phyloP scores from a whole-genome alignment of 2,329 filamentous ascomycete genomes.

The Aspergillus pseudotamarii region DNA sequence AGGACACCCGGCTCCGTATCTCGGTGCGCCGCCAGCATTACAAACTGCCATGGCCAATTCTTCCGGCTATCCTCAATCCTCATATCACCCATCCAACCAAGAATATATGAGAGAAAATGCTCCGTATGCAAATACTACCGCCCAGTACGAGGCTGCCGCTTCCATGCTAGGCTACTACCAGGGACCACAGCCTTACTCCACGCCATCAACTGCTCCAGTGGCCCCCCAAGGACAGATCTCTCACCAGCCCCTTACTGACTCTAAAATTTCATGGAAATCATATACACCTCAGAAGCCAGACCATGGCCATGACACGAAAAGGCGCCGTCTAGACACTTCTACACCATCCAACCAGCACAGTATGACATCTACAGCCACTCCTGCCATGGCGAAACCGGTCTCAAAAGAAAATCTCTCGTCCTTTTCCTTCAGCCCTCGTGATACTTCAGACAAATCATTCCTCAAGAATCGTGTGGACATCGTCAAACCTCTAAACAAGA shows the following conservation, averaged over 20 bases:
- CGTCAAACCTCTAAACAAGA: constrained; percentile 47
- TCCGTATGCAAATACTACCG: not conserved
- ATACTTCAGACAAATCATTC: constrained; percentile 18
- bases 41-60: not conserved
- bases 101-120: constrained; percentile 8
- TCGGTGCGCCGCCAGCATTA: not conserved
- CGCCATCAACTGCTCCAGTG: not conserved
- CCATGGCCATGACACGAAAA: constrained; percentile 14
- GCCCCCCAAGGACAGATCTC: not conserved
- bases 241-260: not conserved
- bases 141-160: not conserved
- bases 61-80: not conserved
- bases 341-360: not conserved
- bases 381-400: not conserved
- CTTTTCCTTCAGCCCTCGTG: constrained; percentile 14
- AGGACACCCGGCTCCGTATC: constrained; percentile 3
- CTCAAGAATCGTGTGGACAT: constrained; percentile 39
- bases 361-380: not conserved
- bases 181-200: not conserved
- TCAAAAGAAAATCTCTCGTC: constrained; percentile 6
- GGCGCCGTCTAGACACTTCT: constrained; percentile 15
- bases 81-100: constrained; percentile 4
- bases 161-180: not conserved
- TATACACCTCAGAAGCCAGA: not conserved
- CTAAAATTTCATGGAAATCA: not conserved